phyloP scores from a whole-genome alignment of 305 asterid genomes.

The Withania somnifera region DNA sequence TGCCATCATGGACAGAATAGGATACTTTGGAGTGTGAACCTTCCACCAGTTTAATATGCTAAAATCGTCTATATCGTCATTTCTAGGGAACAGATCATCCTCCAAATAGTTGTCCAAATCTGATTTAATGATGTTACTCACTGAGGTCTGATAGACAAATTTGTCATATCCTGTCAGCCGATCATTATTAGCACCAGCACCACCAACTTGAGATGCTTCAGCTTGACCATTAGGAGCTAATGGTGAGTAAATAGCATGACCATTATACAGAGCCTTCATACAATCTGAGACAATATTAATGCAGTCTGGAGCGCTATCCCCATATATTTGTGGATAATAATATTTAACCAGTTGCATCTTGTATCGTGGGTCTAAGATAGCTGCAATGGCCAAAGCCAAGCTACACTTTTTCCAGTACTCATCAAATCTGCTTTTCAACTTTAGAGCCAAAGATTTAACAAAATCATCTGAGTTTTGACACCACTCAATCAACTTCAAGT shows the following conservation, averaged over 20 bases:
- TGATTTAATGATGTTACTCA: slow-evolving; percentile 44
- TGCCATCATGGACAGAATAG: slow-evolving; percentile 82
- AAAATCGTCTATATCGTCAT: slow-evolving; percentile 57
- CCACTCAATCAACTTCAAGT: slow-evolving; percentile 78
- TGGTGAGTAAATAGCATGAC: slow-evolving; percentile 65
- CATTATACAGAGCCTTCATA: slow-evolving; percentile 75
- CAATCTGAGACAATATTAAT: slow-evolving; percentile 66
- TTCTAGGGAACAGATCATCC: slow-evolving; percentile 76
- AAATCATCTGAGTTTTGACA: slow-evolving; percentile 82
- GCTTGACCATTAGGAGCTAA: slow-evolving; percentile 47
- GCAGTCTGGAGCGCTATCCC: slow-evolving; percentile 50
- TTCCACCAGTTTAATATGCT: slow-evolving; percentile 88
- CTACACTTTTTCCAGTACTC: slow-evolving; percentile 97
- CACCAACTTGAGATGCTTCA: slow-evolving; percentile 35
- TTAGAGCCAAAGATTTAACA: slow-evolving; percentile 67
- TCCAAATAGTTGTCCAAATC: slow-evolving; percentile 88
- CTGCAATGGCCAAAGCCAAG: slow-evolving; percentile 88
- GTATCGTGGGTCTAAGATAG: slow-evolving; percentile 77
- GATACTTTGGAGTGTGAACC: slow-evolving; percentile 82
- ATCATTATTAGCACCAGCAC: slow-evolving; percentile 26
- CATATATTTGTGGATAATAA: slow-evolving; percentile 78
- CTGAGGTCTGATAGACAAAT: slow-evolving; percentile 57
- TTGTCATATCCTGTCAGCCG: slow-evolving; percentile 67
- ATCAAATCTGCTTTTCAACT: slow-evolving; percentile 69
- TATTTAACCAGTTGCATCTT: slow-evolving; percentile 86